A percentile compares a stretch with the other conserved stretches of the same genome.
These are phyloP conservation scores for Penicillium waksmanii DNA, from an alignment of 495 filamentous ascomycete genomes.

Conservation along the genomic window DNA sequence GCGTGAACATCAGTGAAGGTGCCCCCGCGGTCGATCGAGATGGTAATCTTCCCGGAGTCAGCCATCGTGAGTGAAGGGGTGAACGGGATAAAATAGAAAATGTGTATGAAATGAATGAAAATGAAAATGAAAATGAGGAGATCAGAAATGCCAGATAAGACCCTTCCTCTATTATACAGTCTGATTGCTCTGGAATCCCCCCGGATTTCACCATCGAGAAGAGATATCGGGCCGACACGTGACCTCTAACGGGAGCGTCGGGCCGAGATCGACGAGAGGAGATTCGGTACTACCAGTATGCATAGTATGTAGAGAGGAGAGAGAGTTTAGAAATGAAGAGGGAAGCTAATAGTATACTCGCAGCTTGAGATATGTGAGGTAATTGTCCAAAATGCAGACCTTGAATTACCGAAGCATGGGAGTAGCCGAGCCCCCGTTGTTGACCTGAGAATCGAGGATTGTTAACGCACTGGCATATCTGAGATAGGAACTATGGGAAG, in stretches of 20 bases:
- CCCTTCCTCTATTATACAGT: not conserved
- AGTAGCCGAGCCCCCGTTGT: too few species aligned
- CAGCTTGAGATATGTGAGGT: too few species aligned
- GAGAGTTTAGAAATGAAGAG: not conserved
- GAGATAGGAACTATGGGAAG: too few species aligned
- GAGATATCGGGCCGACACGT: conserved; percentile 36
- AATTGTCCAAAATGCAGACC: too few species aligned
- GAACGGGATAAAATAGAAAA: not conserved
- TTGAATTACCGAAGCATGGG: too few species aligned
- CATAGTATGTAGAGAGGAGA: too few species aligned
- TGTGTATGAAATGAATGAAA: not conserved
- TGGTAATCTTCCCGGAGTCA: conserved; percentile 42
- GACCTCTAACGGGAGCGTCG: conserved; percentile 21
- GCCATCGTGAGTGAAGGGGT: conserved; percentile 26
- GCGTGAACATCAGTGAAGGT: conserved; percentile 70
- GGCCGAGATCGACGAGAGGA: conserved; percentile 20
- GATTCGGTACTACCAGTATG: too few species aligned
- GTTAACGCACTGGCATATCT: too few species aligned
- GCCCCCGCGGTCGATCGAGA: conserved; percentile 60
- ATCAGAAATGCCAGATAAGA: not conserved
- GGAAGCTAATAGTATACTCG: too few species aligned
- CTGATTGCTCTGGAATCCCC: not conserved
- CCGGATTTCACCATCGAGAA: conserved; percentile 1
- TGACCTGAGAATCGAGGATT: too few species aligned
- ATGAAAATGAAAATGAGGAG: not conserved